These are phyloP conservation scores for Metschnikowia proteae DNA, from an alignment of 805 yeast genomes.

Conservation along the genomic window DNA sequence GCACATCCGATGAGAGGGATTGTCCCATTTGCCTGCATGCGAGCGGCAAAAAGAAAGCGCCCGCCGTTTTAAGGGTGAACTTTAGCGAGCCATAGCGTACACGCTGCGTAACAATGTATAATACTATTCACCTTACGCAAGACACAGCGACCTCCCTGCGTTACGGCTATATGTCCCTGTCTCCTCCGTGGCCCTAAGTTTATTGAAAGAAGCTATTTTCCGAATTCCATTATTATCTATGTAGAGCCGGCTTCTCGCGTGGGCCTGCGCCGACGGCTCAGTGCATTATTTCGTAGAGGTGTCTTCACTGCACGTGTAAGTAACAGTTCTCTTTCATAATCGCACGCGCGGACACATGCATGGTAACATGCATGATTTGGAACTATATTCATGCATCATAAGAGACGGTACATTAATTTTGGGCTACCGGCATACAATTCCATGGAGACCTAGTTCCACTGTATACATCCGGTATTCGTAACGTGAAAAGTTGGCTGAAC, in stretches of 20 bases:
- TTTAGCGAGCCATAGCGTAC: conserved; percentile 3
- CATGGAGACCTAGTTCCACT: not conserved
- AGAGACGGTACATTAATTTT: not conserved
- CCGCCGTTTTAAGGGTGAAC: not conserved
- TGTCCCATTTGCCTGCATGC: conserved; percentile 1
- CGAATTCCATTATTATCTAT: not conserved
- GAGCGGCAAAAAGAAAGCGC: not conserved
- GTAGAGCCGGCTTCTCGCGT: not conserved
- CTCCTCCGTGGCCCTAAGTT: not conserved
- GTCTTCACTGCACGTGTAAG: not conserved
- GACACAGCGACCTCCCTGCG: conserved; percentile 1
- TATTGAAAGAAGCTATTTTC: not conserved
- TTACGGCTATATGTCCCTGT: conserved; percentile 1
- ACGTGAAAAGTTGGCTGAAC: not conserved
- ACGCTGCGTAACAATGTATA: conserved; percentile 5
- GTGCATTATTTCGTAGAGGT: not conserved
- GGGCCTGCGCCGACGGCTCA: not conserved
- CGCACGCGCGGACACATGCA: conserved; percentile 4
- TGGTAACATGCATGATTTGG: conserved; percentile 3
- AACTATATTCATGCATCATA: not conserved
- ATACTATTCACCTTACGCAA: not conserved
- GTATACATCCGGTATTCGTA: not conserved
- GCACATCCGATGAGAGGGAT: not conserved
- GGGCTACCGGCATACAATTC: conserved; percentile 5
- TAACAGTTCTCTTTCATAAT: not conserved